Evolutionary conservation across 2,329 filamentous ascomycete species (phyloP), one percentile per base, ranked within the genome.

Genomic region (Neonectria sp.): DNA sequence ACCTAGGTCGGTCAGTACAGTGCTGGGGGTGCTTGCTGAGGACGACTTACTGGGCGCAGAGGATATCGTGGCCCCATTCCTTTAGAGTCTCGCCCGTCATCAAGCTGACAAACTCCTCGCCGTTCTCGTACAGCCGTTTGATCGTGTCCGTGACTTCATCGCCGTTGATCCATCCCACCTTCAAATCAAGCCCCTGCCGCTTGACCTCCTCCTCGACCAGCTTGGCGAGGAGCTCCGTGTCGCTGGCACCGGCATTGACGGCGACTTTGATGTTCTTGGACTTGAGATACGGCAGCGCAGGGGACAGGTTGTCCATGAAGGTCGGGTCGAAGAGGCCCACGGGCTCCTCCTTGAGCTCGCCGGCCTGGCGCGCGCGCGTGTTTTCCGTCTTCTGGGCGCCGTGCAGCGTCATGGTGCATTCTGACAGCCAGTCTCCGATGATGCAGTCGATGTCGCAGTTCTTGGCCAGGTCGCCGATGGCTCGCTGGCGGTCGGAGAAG

Each of bases 401-500:
- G 65, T 78, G 75, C n/a, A 77, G 71, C 12, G 76, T 77, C 76
- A 79, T 79, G 48, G 75, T 79, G 65, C 74, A 73, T 55, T 79
- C 78, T 33, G 77, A 78, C 31, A 78, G 71, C 76, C 77, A 78
- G 73, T 77, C 74, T 35, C 75, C 75, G 51, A 77, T 75, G 63
- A 76, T 78, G 67, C 73, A 73, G 68, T 79, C 76, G 37, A 79
- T 73, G 24, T 78, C 77, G 68, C 77, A 70, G 75, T 81, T 73
- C 67, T 79, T 79, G 43, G 82, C 82, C n/a, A 84, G 76, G 35
- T 80, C 79, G 31, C 76, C 70, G 60, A 83, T 83, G 63, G 82
- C 82, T 24, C 81, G 78, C 65, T 83, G 80, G 40, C 82, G 78
- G 71, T 83, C 82, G 24, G 81, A 82, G 75, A 83, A 83, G 33